Evolutionary conservation across 805 yeast genomes (phyloP).

Genomic region (Candida hungchunana): DNA sequence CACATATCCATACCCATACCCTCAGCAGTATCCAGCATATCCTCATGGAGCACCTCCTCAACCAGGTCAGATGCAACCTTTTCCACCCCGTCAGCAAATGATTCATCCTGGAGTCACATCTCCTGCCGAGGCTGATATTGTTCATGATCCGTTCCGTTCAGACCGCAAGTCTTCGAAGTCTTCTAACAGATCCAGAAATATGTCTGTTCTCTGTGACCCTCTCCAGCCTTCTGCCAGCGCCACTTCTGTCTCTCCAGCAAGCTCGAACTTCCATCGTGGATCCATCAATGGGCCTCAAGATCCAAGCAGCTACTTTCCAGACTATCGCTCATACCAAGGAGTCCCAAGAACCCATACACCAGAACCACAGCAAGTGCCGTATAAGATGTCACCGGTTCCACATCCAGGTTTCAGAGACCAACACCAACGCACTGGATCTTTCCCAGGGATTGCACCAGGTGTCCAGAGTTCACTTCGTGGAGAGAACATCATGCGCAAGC

Average conservation of each 20-base stretch:
- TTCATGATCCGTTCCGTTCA: constrained; percentile 23
- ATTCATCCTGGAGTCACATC: neutral
- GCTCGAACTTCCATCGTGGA: constrained; percentile 10
- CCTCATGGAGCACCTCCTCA: constrained; percentile 10
- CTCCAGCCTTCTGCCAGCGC: constrained; percentile 19
- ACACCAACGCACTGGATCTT: constrained; percentile 24
- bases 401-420: constrained; percentile 14
- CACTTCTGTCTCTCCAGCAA: constrained; percentile 15
- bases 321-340: constrained; percentile 12
- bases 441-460: constrained; percentile 19
- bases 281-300: constrained; percentile 20
- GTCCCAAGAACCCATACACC: constrained; percentile 14
- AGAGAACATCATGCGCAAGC: constrained; percentile 18
- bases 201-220: constrained; percentile 27
- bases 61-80: constrained; percentile 8
- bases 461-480: constrained; percentile 15
- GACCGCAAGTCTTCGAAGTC: constrained; percentile 22
- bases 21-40: constrained; percentile 12
- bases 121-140: constrained; percentile 12
- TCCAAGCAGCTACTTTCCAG: constrained; percentile 21
- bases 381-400: constrained; percentile 11
- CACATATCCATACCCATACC: constrained; percentile 26
- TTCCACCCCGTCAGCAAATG: constrained; percentile 5
- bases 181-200: constrained; percentile 22
- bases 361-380: constrained; percentile 7